Conservation (phyloP, 116 monocot genomes). For the Posidonia oceanica region DNA sequence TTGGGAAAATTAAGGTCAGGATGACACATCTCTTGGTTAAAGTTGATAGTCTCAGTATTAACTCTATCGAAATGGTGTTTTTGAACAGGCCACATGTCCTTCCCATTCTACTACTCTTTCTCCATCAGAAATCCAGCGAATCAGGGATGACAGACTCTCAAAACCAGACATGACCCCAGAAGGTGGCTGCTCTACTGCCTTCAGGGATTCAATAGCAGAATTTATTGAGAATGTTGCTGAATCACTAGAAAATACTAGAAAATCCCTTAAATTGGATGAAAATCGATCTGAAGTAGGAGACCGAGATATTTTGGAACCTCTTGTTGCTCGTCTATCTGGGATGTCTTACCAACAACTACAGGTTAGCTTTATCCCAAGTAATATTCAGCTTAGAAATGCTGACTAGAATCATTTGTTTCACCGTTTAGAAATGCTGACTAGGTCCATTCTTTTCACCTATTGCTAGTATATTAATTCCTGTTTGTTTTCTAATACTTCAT, state of each 20-base stretch:
- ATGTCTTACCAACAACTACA: constrained; percentile 65
- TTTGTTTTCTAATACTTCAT: no score
- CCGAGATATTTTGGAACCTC: constrained; percentile 25
- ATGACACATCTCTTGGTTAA: constrained; percentile 3
- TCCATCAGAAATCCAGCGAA: constrained; percentile 42
- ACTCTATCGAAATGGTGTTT: neutral
- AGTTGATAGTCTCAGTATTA: neutral
- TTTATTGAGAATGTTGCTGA: constrained; percentile 42
- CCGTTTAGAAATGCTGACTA: no score
- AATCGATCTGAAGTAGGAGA: constrained; percentile 12
- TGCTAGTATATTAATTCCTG: no score
- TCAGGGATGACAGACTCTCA: constrained; percentile 28
- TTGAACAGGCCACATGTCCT: constrained; percentile 80
- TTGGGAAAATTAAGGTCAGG: constrained; percentile 77
- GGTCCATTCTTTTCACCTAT: no score
- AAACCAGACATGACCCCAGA: constrained; percentile 32
- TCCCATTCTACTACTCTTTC: constrained; percentile 27
- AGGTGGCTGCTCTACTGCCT: constrained; percentile 54
- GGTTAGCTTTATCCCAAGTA: constrained; percentile 26
- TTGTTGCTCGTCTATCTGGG: constrained; percentile 70
- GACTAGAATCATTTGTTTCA: neutral
- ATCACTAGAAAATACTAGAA: constrained; percentile 36
- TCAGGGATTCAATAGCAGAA: constrained; percentile 37
- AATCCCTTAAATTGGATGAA: constrained; percentile 39
- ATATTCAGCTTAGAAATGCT: no score